These are phyloP conservation scores for Hypoxylon fragiforme DNA, from an alignment of 495 filamentous ascomycete species.

Conservation along the genomic window DNA sequence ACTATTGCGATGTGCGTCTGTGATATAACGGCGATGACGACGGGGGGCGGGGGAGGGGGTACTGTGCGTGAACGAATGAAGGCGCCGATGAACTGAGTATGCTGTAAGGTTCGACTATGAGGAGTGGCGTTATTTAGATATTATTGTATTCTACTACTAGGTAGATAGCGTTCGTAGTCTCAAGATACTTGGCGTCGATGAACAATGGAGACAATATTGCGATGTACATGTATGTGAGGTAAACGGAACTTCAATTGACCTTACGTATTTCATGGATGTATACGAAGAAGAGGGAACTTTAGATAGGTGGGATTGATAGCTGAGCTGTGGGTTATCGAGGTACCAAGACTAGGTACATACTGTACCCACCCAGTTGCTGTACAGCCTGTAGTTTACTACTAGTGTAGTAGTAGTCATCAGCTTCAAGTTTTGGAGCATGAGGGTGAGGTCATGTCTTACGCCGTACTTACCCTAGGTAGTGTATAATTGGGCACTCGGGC, in stretches of 20 bases:
- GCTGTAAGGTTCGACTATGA: constrained; percentile 2
- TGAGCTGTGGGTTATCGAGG: neutral
- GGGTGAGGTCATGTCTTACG: constrained; percentile 35
- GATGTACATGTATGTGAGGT: too few relatives aligned
- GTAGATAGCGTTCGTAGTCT: neutral
- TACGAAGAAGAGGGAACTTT: neutral
- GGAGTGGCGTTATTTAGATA: neutral
- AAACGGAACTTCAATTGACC: too few relatives aligned
- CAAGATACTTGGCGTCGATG: neutral
- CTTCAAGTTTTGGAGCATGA: too few relatives aligned
- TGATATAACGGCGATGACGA: constrained; percentile 4
- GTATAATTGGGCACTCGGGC: constrained; percentile 18
- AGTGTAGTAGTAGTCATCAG: too few relatives aligned
- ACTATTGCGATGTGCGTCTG: constrained; percentile 6
- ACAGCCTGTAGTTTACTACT: too few relatives aligned
- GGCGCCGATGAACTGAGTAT: constrained; percentile 6
- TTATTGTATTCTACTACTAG: too few relatives aligned
- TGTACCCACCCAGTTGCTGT: too few relatives aligned
- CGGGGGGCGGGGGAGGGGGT: constrained; percentile 34
- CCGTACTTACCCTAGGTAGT: too few relatives aligned
- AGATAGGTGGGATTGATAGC: neutral
- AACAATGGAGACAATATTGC: neutral
- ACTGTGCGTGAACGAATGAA: neutral
- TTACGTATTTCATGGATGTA: too few relatives aligned
- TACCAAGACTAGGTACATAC: too few relatives aligned